These are phyloP conservation scores for Saccharomyces hybrid DNA, from an alignment of 1,139 yeast species.

Conservation along the genomic window DNA sequence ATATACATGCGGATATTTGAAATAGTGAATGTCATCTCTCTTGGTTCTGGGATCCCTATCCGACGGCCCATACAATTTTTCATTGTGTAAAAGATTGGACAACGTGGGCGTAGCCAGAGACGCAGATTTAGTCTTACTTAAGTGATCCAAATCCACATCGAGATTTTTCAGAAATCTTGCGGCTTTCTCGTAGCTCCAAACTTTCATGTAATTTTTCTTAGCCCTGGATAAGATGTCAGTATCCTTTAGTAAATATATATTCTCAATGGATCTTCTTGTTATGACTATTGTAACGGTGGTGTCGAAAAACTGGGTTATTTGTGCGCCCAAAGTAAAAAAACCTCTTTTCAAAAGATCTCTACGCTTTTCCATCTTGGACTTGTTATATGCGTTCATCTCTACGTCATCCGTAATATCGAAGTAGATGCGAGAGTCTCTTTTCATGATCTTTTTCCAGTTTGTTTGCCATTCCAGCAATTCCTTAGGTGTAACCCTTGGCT, in stretches of 20 bases:
- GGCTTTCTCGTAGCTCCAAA: constrained; percentile 86
- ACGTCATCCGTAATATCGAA: constrained; percentile 63
- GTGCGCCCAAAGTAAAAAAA: constrained; percentile 46
- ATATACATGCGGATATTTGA: constrained; percentile 66
- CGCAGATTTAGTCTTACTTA: constrained; percentile 13
- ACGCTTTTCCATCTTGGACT: constrained; percentile 48
- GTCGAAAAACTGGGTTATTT: constrained; percentile 68
- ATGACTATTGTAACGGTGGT: constrained; percentile 74
- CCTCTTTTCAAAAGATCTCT: constrained; percentile 43
- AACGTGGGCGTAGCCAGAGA: constrained; percentile 33
- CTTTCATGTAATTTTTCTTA: constrained; percentile 49
- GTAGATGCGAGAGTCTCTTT: constrained; percentile 57
- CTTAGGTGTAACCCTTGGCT: constrained; percentile 23
- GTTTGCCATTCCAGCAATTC: constrained; percentile 70
- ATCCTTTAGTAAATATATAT: constrained; percentile 34
- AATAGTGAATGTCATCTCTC: constrained; percentile 78
- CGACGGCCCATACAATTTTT: constrained; percentile 75
- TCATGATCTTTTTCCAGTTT: constrained; percentile 75
- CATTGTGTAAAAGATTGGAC: constrained; percentile 69
- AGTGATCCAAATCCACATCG: constrained; percentile 40
- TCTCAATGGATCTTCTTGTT: constrained; percentile 46
- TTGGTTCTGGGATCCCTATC: constrained; percentile 84
- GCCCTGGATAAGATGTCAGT: constrained; percentile 68
- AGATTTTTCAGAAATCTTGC: constrained; percentile 69
- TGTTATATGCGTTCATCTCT: constrained; percentile 33